Percentiles rank a stretch among this genome's conserved stretches.
These are phyloP conservation scores for Cylindricascospora bacillispora DNA, from an alignment of 1,139 yeast species.

Conservation along the genomic window DNA sequence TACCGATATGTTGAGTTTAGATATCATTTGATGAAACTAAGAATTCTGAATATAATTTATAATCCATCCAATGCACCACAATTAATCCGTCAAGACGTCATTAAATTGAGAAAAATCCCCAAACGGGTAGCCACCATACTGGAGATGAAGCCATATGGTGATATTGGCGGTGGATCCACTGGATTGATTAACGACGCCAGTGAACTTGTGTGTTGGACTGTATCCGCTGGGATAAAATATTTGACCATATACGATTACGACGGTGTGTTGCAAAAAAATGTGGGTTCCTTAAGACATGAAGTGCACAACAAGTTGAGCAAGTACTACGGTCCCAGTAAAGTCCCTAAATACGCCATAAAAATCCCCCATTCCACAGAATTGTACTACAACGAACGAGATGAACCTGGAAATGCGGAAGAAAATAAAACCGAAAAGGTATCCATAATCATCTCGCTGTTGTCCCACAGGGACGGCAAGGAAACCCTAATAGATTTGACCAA, in stretches of 20 bases:
- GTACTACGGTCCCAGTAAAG: constrained; percentile 62
- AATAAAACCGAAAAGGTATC: constrained; percentile 29
- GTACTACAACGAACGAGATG: constrained; percentile 26
- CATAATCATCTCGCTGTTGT: constrained; percentile 53
- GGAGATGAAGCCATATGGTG: constrained; percentile 58
- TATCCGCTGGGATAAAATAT: constrained; percentile 67
- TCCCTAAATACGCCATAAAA: constrained; percentile 48
- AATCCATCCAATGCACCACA: constrained; percentile 81
- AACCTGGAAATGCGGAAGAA: constrained; percentile 23
- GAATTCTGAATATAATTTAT: constrained; percentile 51
- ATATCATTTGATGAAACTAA: constrained; percentile 44
- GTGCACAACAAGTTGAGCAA: constrained; percentile 47
- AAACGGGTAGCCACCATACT: constrained; percentile 60
- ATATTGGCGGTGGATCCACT: constrained; percentile 79
- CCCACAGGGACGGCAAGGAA: constrained; percentile 76
- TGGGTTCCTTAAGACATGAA: constrained; percentile 47
- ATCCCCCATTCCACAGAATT: constrained; percentile 50
- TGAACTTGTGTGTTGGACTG: constrained; percentile 75
- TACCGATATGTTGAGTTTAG: constrained; percentile 40
- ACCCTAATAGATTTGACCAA: constrained; percentile 80
- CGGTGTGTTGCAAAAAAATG: constrained; percentile 48
- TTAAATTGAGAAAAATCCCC: constrained; percentile 63
- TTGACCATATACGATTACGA: constrained; percentile 70
- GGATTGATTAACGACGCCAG: constrained; percentile 68
- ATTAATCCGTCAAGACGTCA: constrained; percentile 73